These are phyloP conservation scores for Globisporangium orthogonon DNA, from an alignment of 352 stramenopile species.

Conservation along the genomic window DNA sequence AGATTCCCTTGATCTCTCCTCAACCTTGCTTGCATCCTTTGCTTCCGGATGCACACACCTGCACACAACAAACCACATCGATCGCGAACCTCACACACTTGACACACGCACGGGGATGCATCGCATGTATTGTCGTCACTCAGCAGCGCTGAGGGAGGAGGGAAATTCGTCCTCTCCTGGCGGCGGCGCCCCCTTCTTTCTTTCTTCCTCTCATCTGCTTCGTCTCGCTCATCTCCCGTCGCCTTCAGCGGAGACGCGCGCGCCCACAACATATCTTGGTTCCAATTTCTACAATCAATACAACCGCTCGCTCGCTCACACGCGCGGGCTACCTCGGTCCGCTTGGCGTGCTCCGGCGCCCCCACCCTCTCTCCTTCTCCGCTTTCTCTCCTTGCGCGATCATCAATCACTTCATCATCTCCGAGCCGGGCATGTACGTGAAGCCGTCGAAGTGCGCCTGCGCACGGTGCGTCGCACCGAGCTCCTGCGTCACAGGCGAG, in stretches of 20 bases:
- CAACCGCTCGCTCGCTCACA: neutral
- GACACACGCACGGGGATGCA: neutral
- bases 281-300: constrained; percentile 1
- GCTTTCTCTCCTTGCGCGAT: neutral
- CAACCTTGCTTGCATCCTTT: too few species aligned
- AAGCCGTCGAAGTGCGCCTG: constrained; percentile 91
- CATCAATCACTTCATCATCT: constrained; percentile 32
- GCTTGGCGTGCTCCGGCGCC: neutral
- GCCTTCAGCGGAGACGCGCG: neutral
- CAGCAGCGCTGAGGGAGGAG: too few species aligned
- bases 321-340: neutral
- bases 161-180: neutral
- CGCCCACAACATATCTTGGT: neutral
- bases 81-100: neutral
- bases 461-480: constrained; percentile 75
- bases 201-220: neutral
- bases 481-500: constrained; percentile 81
- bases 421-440: constrained; percentile 85
- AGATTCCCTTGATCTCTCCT: too few species aligned
- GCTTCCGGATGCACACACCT: too few species aligned
- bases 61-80: too few species aligned
- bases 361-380: neutral
- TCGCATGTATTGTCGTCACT: neutral
- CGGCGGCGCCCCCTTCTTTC: neutral
- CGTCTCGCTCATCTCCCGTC: neutral